These are phyloP conservation scores for Rhizopus sp. DNA, from an alignment of 371 early-diverging fungal species.

Conservation along the genomic window DNA sequence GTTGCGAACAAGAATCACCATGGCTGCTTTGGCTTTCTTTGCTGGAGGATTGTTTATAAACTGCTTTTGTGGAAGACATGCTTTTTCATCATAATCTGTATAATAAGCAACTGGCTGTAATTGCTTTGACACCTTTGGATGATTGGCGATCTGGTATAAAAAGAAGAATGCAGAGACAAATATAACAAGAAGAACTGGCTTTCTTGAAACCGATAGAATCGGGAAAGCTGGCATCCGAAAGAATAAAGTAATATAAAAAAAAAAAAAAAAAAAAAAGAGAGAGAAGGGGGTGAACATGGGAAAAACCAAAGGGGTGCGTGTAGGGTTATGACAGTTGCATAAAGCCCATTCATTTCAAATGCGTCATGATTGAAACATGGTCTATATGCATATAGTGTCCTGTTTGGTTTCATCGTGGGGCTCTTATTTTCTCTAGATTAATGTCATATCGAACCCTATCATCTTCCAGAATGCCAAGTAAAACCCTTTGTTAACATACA, in stretches of 20 bases:
- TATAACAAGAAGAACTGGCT: slow-evolving; percentile 32
- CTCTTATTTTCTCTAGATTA: no score
- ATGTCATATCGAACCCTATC: no score
- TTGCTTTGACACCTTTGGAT: slow-evolving; percentile 39
- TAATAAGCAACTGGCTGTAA: slow-evolving; percentile 53
- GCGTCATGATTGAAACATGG: no score
- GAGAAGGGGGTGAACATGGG: no score
- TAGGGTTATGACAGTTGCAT: no score
- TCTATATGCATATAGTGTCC: no score
- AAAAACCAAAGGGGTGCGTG: no score
- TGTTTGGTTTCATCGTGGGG: no score
- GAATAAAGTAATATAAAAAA: neutral
- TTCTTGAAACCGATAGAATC: slow-evolving; percentile 31
- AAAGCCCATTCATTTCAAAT: no score
- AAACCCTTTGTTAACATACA: no score
- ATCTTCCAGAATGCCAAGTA: no score
- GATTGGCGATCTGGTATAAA: slow-evolving; percentile 47
- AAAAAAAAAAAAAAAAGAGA: neutral
- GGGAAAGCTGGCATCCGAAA: slow-evolving; percentile 12
- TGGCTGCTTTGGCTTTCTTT: slow-evolving; percentile 51
- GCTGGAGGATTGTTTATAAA: slow-evolving; percentile 39
- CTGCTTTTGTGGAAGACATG: slow-evolving; percentile 46
- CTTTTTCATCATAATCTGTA: slow-evolving; percentile 45
- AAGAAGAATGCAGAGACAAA: slow-evolving; percentile 37
- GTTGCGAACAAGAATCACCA: slow-evolving; percentile 52